Conservation (phyloP, 148 eudicot genomes). For the Gaultheria prostrata region DNA sequence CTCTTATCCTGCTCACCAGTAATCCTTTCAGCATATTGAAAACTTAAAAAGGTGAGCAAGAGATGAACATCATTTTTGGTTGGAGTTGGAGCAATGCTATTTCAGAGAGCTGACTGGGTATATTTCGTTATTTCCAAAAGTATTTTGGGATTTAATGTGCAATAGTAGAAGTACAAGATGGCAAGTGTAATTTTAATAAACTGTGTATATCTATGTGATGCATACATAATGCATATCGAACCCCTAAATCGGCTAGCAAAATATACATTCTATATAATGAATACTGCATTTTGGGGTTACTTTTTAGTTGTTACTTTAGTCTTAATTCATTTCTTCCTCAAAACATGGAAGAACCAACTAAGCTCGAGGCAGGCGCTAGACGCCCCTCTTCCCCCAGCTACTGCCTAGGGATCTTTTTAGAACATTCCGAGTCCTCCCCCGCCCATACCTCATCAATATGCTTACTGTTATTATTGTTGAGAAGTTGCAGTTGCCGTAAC, state of each 20-base stretch:
- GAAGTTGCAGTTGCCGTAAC: background rate
- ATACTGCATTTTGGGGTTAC: background rate
- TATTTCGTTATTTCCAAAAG: background rate
- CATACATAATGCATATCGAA: too few species aligned
- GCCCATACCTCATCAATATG: background rate
- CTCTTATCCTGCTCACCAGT: background rate
- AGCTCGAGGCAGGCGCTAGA: background rate
- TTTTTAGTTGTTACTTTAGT: background rate
- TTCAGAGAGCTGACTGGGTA: background rate
- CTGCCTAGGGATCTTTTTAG: background rate
- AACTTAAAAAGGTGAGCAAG: background rate
- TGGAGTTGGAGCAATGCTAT: background rate
- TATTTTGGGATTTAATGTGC: background rate
- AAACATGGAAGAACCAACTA: background rate
- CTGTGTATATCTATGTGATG: background rate
- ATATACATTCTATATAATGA: background rate
- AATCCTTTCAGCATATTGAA: background rate
- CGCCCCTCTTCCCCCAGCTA: background rate
- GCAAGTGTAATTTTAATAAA: background rate
- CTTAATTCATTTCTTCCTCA: background rate
- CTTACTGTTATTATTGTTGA: background rate
- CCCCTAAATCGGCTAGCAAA: background rate
- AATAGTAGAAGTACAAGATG: background rate
- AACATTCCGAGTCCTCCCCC: background rate
- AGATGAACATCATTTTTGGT: background rate